Evolutionary conservation across 257 asterid genomes (phyloP).

Genomic region (Primulina eburnea): DNA sequence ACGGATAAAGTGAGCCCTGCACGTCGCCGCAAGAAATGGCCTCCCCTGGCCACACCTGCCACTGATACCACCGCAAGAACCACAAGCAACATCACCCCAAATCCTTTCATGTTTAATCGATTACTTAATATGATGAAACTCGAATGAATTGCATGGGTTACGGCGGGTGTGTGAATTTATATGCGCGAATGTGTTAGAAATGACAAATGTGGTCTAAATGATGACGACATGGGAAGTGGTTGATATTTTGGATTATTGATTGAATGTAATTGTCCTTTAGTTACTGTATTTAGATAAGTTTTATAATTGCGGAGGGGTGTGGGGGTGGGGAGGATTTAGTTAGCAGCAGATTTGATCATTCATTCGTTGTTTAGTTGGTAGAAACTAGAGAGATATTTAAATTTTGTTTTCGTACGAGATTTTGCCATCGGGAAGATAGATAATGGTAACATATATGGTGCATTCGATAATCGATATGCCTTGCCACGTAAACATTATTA

Average conservation of each 20-base stretch:
- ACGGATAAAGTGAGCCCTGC: constrained; percentile 32
- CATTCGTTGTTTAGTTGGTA: no score
- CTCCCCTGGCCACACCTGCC: constrained; percentile 34
- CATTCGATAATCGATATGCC: no score
- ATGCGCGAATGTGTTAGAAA: neutral
- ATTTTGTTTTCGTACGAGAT: no score
- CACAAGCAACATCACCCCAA: constrained; percentile 23
- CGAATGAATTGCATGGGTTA: neutral
- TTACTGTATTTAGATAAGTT: neutral
- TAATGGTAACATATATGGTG: no score
- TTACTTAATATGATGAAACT: neutral
- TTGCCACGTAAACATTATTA: no score
- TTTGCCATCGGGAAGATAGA: no score
- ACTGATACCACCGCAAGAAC: constrained; percentile 31
- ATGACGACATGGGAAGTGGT: constrained; percentile 29
- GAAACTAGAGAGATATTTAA: no score
- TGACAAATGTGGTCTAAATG: neutral
- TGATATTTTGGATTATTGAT: constrained; percentile 21
- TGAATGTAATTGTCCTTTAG: constrained; percentile 6
- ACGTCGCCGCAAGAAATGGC: constrained; percentile 51
- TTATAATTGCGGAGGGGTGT: neutral
- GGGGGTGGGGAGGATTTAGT: constrained; percentile 20
- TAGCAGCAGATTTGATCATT: constrained; percentile 23
- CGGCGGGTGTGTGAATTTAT: constrained; percentile 24
- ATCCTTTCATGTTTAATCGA: constrained; percentile 36